A percentile compares a stretch with the other conserved stretches of the same genome.
phyloP scores from a whole-genome alignment of 225 moss, liverwort and hornwort genomes.

The Physcomitrium patens region DNA sequence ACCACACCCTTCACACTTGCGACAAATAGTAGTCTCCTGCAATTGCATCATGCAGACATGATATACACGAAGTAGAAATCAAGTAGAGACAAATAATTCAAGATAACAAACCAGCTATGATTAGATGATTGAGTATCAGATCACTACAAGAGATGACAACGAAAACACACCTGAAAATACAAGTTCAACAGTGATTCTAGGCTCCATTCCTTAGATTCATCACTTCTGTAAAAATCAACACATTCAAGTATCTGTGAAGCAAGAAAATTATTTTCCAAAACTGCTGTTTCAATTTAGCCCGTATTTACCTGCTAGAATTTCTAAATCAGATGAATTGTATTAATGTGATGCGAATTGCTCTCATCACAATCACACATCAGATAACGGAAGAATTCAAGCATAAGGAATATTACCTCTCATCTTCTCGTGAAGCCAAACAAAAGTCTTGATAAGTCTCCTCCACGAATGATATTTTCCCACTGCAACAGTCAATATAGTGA shows the following conservation, averaged over 20 bases:
- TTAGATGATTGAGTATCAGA: too few species aligned
- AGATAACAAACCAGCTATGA: neutral
- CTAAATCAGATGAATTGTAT: too few species aligned
- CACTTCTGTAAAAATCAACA: constrained; percentile 33
- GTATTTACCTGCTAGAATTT: too few species aligned
- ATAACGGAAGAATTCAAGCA: too few species aligned
- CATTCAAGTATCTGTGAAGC: neutral
- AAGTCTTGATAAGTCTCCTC: constrained; percentile 65
- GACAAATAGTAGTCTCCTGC: constrained; percentile 51
- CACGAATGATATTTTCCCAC: constrained; percentile 49
- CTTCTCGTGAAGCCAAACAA: constrained; percentile 58
- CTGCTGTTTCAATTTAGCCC: too few species aligned
- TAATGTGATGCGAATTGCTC: too few species aligned
- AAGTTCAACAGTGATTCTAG: constrained; percentile 47
- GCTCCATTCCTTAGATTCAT: constrained; percentile 42
- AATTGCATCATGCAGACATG: neutral
- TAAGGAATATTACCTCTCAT: constrained; percentile 65
- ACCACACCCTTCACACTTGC: constrained; percentile 55
- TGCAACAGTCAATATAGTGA: too few species aligned
- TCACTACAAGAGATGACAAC: neutral
- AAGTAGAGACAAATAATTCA: neutral
- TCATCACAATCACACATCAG: neutral
- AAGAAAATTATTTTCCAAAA: neutral
- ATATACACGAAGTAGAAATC: neutral
- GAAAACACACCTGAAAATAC: constrained; percentile 46